Evolutionary conservation across 768 basidiomycete species (phyloP).

Genomic region (Russula vinacea): DNA sequence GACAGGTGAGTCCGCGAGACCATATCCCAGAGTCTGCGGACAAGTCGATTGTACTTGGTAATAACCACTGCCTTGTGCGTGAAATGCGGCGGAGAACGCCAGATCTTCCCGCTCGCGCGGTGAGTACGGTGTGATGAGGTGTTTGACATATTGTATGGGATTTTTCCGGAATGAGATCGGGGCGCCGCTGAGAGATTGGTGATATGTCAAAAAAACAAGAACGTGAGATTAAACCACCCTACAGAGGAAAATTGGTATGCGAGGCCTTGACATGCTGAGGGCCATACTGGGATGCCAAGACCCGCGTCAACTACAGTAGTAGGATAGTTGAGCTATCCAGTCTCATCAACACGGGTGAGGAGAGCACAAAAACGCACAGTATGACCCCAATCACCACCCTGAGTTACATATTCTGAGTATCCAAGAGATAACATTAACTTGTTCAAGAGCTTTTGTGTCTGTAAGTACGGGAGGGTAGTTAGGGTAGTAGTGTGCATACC

Average conservation of each 20-base stretch:
- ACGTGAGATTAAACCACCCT: background rate
- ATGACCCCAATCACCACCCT: conserved; percentile 51
- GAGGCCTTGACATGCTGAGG: conserved; percentile 37
- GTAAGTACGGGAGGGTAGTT: background rate
- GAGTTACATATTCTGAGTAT: conserved; percentile 40
- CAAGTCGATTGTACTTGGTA: conserved; percentile 34
- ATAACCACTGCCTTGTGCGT: conserved; percentile 37
- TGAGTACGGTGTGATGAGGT: conserved; percentile 35
- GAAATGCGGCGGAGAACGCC: conserved; percentile 30
- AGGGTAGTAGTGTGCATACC: conserved; percentile 16
- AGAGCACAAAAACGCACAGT: conserved; percentile 32
- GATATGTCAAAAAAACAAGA: background rate
- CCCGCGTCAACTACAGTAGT: conserved; percentile 35
- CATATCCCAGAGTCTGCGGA: conserved; percentile 46
- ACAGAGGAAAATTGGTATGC: conserved; percentile 38
- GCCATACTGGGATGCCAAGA: conserved; percentile 33
- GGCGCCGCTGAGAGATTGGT: background rate
- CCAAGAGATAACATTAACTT: conserved; percentile 34
- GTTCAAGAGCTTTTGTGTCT: conserved; percentile 25
- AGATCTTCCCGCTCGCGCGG: conserved; percentile 34
- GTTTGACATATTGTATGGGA: conserved; percentile 36
- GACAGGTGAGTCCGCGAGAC: conserved; percentile 54
- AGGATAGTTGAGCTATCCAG: background rate
- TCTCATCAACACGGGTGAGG: background rate
- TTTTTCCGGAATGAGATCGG: conserved; percentile 13